Conservation (phyloP, 2,329 filamentous ascomycete species). For the Byssochlamys sp. region DNA sequence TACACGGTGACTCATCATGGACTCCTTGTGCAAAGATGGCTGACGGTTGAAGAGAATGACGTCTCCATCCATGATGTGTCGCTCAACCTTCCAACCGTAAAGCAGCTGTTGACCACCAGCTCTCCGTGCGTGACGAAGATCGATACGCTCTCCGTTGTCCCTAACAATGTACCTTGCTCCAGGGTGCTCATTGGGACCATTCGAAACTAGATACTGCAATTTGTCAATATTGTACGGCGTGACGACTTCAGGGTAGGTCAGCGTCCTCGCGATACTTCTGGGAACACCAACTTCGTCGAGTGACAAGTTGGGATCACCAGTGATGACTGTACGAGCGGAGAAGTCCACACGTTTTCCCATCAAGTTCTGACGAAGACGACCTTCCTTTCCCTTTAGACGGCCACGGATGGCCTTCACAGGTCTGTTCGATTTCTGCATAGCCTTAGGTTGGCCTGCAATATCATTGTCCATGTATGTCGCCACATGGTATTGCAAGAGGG, state of each 20-base stretch:
- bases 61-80: conserved; percentile 89
- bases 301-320: conserved; percentile 91
- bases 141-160: conserved; percentile 84
- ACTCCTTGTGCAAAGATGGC: conserved; percentile 97
- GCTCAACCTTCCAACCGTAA: conserved; percentile 97
- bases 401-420: conserved; percentile 94
- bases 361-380: conserved; percentile 91
- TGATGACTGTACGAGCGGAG: conserved; percentile 98
- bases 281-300: conserved; percentile 96
- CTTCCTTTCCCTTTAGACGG: conserved; percentile 97
- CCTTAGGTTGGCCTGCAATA: conserved; percentile 87
- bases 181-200: conserved; percentile 88
- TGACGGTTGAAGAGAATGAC: conserved; percentile 99
- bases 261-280: conserved; percentile 76
- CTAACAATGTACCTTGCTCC: conserved; percentile 95
- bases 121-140: conserved; percentile 84
- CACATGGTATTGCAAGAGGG: conserved; percentile 89
- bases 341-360: conserved; percentile 99
- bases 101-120: conserved; percentile 72
- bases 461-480: conserved; percentile 99
- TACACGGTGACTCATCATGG: conserved; percentile 98
- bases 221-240: conserved; percentile 96
- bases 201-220: conserved; percentile 77
- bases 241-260: conserved; percentile 95
- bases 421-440: conserved; percentile 90